Evolutionary conservation across 371 early-diverging fungal genomes (phyloP).

Genomic region (Mortierella sp.): DNA sequence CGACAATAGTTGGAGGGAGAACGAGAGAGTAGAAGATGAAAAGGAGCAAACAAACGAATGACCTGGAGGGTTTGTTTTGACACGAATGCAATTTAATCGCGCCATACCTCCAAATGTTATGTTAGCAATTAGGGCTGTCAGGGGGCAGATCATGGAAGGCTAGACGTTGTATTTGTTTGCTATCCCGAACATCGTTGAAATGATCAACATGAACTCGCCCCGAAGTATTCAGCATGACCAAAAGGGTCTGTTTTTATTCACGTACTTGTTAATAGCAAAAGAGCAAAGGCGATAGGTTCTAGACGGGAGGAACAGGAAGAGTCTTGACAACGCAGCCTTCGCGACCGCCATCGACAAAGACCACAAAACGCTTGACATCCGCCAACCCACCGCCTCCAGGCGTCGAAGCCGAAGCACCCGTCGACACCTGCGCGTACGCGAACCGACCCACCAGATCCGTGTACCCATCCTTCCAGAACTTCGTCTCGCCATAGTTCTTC

Average conservation of each 20-base stretch:
- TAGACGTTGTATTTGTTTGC: not conserved
- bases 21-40: not conserved
- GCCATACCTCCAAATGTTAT: not conserved
- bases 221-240: not conserved
- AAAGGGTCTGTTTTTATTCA: not conserved
- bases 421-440: slow-evolving; percentile 69
- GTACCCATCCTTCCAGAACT: slow-evolving; percentile 77
- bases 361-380: slow-evolving; percentile 45
- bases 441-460: slow-evolving; percentile 74
- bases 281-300: not conserved
- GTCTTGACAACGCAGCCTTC: slow-evolving; percentile 54
- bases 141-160: not conserved
- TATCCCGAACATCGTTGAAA: not conserved
- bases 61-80: too few species aligned
- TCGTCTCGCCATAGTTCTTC: slow-evolving; percentile 36
- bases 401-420: slow-evolving; percentile 4
- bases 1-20: too few species aligned
- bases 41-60: too few species aligned
- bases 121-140: too few species aligned
- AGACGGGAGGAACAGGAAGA: slow-evolving; percentile 52
- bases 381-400: slow-evolving; percentile 20
- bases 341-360: slow-evolving; percentile 49
- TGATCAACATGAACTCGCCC: not conserved
- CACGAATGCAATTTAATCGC: not conserved
- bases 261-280: too few species aligned